These are phyloP conservation scores for Solanum bulbocastanum DNA, from an alignment of 257 asterid genomes.

Conservation along the genomic window DNA sequence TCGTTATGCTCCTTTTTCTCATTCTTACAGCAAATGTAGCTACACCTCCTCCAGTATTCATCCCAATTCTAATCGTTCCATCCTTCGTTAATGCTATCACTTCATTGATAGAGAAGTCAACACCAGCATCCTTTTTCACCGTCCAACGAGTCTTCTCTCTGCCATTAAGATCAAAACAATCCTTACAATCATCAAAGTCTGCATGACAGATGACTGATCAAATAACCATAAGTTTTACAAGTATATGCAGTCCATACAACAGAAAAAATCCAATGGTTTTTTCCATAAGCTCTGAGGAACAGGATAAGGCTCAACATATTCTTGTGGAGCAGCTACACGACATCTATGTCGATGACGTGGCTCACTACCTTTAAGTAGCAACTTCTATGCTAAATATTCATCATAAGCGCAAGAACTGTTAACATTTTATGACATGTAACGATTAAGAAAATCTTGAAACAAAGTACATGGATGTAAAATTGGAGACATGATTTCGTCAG, in stretches of 20 bases:
- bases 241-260: constrained; percentile 55
- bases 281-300: constrained; percentile 44
- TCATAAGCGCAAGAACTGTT: constrained; percentile 54
- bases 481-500: not conserved
- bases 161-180: constrained; percentile 50
- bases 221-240: constrained; percentile 38
- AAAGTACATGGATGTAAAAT: constrained; percentile 14
- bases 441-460: constrained; percentile 19
- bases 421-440: constrained; percentile 37
- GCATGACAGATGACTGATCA: constrained; percentile 22
- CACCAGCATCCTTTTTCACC: not conserved
- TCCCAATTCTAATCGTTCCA: constrained; percentile 47
- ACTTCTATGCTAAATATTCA: constrained; percentile 39
- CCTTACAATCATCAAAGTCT: constrained; percentile 52
- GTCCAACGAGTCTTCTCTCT: constrained; percentile 38
- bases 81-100: constrained; percentile 22
- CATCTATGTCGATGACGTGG: constrained; percentile 63
- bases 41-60: constrained; percentile 68
- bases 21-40: constrained; percentile 67
- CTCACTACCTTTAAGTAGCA: constrained; percentile 57
- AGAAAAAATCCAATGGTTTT: constrained; percentile 43
- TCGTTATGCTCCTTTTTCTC: constrained; percentile 45
- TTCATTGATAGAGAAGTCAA: no score
- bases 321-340: constrained; percentile 30
- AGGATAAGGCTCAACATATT: constrained; percentile 34